A percentile compares a stretch with the other conserved stretches of the same genome.
These are phyloP conservation scores for Lippia alba DNA, from an alignment of 305 asterid genomes.

Conservation along the genomic window DNA sequence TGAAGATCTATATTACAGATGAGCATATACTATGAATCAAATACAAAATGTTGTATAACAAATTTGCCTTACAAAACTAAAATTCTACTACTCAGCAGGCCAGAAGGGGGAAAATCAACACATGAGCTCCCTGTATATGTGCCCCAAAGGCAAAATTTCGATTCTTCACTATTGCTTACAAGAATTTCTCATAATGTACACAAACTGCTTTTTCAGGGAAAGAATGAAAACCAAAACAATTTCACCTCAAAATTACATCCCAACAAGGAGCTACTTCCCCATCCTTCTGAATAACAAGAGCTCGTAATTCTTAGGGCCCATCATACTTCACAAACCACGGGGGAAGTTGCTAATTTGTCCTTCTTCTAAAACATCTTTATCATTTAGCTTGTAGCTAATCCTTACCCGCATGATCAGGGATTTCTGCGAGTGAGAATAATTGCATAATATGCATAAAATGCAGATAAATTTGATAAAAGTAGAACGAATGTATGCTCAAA, in stretches of 20 bases:
- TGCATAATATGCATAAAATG: constrained; percentile 13
- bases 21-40: constrained; percentile 21
- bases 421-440: constrained; percentile 58
- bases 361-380: constrained; percentile 82
- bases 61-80: constrained; percentile 6
- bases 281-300: constrained; percentile 30
- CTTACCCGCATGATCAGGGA: constrained; percentile 86
- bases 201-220: constrained; percentile 43
- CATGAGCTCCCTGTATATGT: constrained; percentile 32
- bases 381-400: constrained; percentile 69
- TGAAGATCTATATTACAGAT: constrained; percentile 39
- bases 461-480: not conserved
- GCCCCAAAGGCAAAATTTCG: constrained; percentile 46
- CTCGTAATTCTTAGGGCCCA: constrained; percentile 24
- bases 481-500: not conserved
- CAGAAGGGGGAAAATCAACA: constrained; percentile 20
- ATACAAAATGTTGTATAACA: constrained; percentile 27
- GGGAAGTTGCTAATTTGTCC: constrained; percentile 89
- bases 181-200: constrained; percentile 53
- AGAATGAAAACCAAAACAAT: constrained; percentile 34
- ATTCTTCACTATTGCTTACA: constrained; percentile 40
- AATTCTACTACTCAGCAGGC: constrained; percentile 20
- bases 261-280: constrained; percentile 37
- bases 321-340: constrained; percentile 53
- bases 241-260: constrained; percentile 44